Evolutionary conservation across 2,329 filamentous ascomycete genomes (phyloP), one percentile per base, ranked within the genome.

Genomic region (Penicillium hesseltinei): DNA sequence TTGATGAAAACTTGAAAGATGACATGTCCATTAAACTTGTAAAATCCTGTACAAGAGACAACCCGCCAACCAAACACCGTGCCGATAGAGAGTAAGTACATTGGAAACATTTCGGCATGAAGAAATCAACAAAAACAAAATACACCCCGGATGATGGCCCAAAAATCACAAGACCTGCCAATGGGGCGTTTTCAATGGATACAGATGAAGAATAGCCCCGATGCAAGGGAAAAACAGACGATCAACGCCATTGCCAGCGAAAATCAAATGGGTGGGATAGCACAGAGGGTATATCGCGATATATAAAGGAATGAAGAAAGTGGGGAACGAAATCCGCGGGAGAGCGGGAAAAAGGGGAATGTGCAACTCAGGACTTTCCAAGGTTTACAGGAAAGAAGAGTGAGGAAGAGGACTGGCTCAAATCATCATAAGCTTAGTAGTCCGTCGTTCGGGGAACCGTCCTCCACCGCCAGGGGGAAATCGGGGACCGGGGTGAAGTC

Each of bases 381-480:
- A 36, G 1, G 11, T 29, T 15, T 29, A 21, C 9, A 40, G 5
- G 45, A 27, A 49, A 39, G 52, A 39, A 51, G 2, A 10, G 21
- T 5, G 40, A 42, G 15, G 5, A 40, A 23, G 35, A 31, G 10
- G 29, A 39, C 46, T 25, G 54, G 29, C 61, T 78, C 71, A 78
- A 72, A 74, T 73, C 74, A 79, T 80, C 76, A 79, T 79, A 64
- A 81, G 67, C 68, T 67, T 75, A 57, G 79, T 81, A 9, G 77
- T 80, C 63, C 79, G 73, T 60, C 79, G 73, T 67, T 81, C 78
- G 1, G 79, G 79, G 68, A 79, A 79, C 29, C 76, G 75, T 46
- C 75, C 70, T 21, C 72, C 68, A 23, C 69, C 63, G 3, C 67
- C 64, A 27, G 71, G 67, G 27, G 68, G 61, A 39, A 64, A 61